Conservation (phyloP, 345 rosid species). For the Leavenworthia alabamica region DNA sequence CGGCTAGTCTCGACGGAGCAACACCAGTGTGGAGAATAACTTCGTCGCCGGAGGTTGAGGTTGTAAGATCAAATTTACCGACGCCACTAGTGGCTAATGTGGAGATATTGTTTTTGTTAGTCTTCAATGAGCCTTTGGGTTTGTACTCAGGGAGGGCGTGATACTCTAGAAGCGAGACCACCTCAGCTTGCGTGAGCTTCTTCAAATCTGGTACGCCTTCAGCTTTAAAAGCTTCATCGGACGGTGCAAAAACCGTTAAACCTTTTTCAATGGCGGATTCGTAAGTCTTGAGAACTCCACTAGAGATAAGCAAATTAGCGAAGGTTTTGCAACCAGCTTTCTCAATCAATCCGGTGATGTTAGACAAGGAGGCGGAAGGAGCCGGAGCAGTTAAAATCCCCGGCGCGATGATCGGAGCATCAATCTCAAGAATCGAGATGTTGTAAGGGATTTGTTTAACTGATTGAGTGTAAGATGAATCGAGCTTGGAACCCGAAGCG, state of each 20-base stretch:
- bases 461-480: too few relatives aligned
- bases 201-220: slow-evolving; percentile 59
- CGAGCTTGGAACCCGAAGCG: slow-evolving; percentile 67
- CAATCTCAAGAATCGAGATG: too few relatives aligned
- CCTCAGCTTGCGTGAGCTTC: slow-evolving; percentile 65
- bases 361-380: slow-evolving; percentile 29
- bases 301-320: slow-evolving; percentile 47
- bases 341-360: slow-evolving; percentile 69
- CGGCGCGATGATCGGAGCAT: background rate
- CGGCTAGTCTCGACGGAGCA: slow-evolving; percentile 62
- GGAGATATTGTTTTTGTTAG: slow-evolving; percentile 43
- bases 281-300: slow-evolving; percentile 73
- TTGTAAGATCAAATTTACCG: slow-evolving; percentile 59
- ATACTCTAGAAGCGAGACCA: slow-evolving; percentile 66
- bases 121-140: slow-evolving; percentile 66
- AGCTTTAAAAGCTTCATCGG: slow-evolving; percentile 83
- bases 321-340: slow-evolving; percentile 89
- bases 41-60: slow-evolving; percentile 53
- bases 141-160: slow-evolving; percentile 60
- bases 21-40: slow-evolving; percentile 74
- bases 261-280: slow-evolving; percentile 60
- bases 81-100: slow-evolving; percentile 73
- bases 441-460: too few relatives aligned
- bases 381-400: too few relatives aligned
- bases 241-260: slow-evolving; percentile 77